Base-by-base conservation (phyloP, 306 rosid genomes). In the Vigna trinervia region DNA sequence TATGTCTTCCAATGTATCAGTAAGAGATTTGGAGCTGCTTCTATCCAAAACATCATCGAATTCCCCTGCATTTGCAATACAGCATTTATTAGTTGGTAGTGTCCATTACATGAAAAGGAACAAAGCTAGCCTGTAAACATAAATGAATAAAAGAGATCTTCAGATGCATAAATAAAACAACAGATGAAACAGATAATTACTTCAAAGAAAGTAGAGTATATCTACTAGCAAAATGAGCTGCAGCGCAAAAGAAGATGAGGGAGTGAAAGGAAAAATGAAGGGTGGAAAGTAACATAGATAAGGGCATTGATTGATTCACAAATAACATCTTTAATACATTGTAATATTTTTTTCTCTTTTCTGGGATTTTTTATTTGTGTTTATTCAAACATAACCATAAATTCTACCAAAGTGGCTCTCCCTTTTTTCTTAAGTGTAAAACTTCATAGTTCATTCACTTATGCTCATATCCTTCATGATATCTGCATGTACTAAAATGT, bases 1-100 rank as follows among this genome's bases (percentile, higher is more conserved):
- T 80, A 95, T 91, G 84, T 81, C 89, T 87, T 92, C 97, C 63
- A 66, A 45, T 12, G 82, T 71, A 65, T 87, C 86, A 10, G 91
- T 84, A 56, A 78, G 82, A 80, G 82, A 79, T 45, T 78, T 76
- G 36, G 90, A 80, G 78, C 81, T 76, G 62, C 88, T 73, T 53
- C 78, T 87, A 71, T 91, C 96, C 86, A 95, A 85, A 79, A 92
- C 59, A 80, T 92, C 97, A 74, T 90, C 92, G 81, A 95, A 95
- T 81, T 95, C 99, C 74, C 97, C 99, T 92, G 89, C 82, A 87
- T 60, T 69, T 68, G 70, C 67, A 63, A 77, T 77, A 58, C 22
- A 76, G 41, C 57, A 83, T 75, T 48, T 19, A 54, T 61, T 65
- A 65, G 51, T 58, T 23, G 6, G 60, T 38, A 60, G 65, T 17